Evolutionary conservation across 345 rosid genomes (phyloP).

Genomic region (Murraya koenigii): DNA sequence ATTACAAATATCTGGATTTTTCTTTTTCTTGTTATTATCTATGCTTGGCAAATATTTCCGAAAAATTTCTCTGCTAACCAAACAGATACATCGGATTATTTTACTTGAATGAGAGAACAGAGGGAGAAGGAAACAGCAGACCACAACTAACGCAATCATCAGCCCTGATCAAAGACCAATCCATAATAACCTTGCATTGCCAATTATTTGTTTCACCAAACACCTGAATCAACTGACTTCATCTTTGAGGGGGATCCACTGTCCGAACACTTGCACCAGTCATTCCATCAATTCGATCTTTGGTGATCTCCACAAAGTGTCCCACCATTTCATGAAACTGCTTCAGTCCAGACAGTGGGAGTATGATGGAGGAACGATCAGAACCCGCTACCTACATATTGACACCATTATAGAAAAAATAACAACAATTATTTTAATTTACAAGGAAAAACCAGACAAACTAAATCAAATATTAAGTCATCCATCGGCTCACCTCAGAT

Average conservation of each 20-base stretch:
- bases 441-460: background rate
- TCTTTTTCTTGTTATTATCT: conserved; percentile 31
- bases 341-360: conserved; percentile 87
- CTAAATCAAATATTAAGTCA: background rate
- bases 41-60: conserved; percentile 24
- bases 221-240: conserved; percentile 24
- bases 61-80: conserved; percentile 27
- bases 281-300: conserved; percentile 88
- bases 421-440: background rate
- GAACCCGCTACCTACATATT: conserved; percentile 84
- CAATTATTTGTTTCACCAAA: conserved; percentile 16
- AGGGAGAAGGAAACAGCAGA: conserved; percentile 23
- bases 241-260: conserved; percentile 91
- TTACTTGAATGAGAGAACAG: conserved; percentile 33
- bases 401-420: conserved; percentile 1
- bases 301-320: conserved; percentile 92
- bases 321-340: conserved; percentile 94
- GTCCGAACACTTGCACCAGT: conserved; percentile 83
- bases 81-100: conserved; percentile 44
- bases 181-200: conserved; percentile 33
- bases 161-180: conserved; percentile 39
- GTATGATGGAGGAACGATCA: conserved; percentile 92
- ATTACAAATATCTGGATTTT: conserved; percentile 28
- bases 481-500: conserved; percentile 62
- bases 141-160: conserved; percentile 33